Conservation (phyloP, 176 grass and related monocot species). For the Zoysia japonica region DNA sequence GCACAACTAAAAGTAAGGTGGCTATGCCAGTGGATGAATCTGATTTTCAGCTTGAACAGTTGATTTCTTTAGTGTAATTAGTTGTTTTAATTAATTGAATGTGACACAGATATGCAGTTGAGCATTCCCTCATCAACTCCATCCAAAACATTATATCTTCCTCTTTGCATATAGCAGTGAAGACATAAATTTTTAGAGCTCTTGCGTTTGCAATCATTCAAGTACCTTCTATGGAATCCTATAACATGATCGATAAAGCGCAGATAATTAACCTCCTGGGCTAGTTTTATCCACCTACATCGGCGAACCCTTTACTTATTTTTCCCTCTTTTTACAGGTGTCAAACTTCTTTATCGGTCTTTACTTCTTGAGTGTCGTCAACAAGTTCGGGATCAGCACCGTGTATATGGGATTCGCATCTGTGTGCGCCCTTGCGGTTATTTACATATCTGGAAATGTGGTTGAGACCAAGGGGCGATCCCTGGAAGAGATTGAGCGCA, state of each 20-base stretch:
- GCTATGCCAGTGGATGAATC: background rate
- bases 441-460: conserved; percentile 87
- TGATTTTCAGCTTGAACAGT: background rate
- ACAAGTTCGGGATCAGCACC: conserved; percentile 75
- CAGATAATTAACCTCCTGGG: background rate
- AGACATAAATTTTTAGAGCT: no score
- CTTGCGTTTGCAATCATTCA: background rate
- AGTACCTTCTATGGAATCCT: background rate
- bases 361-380: conserved; percentile 92
- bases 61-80: background rate
- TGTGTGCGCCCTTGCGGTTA: conserved; percentile 73
- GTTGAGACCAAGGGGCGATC: conserved; percentile 93
- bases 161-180: no score
- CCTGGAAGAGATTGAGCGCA: conserved; percentile 88
- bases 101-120: background rate
- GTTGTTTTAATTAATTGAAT: background rate
- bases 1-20: conserved; percentile 10
- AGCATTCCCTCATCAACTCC: no score
- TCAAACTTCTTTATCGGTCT: conserved; percentile 95
- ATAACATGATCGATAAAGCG: background rate
- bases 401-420: conserved; percentile 88
- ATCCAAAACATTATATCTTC: no score
- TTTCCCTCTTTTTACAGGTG: conserved; percentile 46
- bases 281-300: conserved; percentile 7
- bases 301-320: background rate